Evolutionary conservation across 306 rosid genomes (phyloP).

Genomic region (Cucumis cinereus): DNA sequence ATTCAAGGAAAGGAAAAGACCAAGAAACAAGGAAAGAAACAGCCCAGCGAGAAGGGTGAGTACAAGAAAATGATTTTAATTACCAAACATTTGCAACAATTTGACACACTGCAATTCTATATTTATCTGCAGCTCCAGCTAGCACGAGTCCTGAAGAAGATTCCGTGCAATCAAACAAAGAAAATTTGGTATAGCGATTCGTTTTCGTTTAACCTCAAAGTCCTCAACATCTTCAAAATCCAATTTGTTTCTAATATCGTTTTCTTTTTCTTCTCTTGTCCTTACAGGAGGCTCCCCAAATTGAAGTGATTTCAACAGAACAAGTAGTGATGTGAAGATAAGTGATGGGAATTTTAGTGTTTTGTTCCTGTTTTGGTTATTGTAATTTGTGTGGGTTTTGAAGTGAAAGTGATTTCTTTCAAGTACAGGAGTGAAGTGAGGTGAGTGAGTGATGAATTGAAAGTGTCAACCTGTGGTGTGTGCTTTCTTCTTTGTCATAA

Average conservation of each 20-base stretch:
- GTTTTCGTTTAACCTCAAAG: not conserved
- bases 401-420: conserved; percentile 5
- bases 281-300: conserved; percentile 8
- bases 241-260: not conserved
- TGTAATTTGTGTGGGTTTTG: conserved; percentile 1
- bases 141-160: not conserved
- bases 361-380: not conserved
- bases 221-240: not conserved
- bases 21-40: conserved; percentile 31
- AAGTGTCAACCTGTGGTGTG: conserved; percentile 1
- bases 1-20: conserved; percentile 27
- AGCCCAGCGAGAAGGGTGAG: conserved; percentile 33
- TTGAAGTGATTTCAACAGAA: conserved; percentile 2
- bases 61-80: not conserved
- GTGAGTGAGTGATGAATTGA: not conserved
- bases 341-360: not conserved
- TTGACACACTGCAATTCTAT: not conserved
- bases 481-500: conserved; percentile 2
- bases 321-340: not conserved
- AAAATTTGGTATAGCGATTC: conserved; percentile 6
- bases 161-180: conserved; percentile 14
- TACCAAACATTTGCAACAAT: not conserved
- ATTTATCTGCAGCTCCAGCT: not conserved
- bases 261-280: not conserved
- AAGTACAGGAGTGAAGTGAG: not conserved